phyloP scores from a whole-genome alignment of 208 protist species.

The Wallacemonas rigidus region DNA sequence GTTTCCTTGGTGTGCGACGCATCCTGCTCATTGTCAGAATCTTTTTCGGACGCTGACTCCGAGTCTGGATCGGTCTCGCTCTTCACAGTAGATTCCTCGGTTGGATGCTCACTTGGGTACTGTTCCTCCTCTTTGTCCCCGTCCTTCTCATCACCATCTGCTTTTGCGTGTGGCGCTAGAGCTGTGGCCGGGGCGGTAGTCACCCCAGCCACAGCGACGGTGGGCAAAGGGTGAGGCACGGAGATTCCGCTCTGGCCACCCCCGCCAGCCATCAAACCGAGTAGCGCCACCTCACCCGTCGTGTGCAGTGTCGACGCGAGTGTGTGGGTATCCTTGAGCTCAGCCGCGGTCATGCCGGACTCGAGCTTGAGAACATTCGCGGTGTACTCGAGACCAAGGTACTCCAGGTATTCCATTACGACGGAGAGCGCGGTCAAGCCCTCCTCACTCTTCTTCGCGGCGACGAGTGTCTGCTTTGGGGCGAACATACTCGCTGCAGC shows the following conservation, averaged over 20 bases:
- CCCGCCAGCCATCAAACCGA: slow-evolving; percentile 6
- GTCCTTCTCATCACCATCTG: slow-evolving; percentile 5
- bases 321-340: slow-evolving; percentile 1
- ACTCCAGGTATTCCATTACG: slow-evolving; percentile 67
- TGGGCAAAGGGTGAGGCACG: slow-evolving; percentile 15
- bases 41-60: neutral
- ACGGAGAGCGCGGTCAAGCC: slow-evolving; percentile 53
- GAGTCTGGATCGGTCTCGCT: neutral
- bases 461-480: slow-evolving; percentile 37
- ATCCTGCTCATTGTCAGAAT: neutral
- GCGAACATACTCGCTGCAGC: slow-evolving; percentile 37
- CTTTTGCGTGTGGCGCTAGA: neutral
- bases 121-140: slow-evolving; percentile 6
- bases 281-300: slow-evolving; percentile 3
- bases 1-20: neutral
- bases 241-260: neutral
- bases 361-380: slow-evolving; percentile 76
- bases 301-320: slow-evolving; percentile 8
- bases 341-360: slow-evolving; percentile 38
- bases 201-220: neutral
- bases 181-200: neutral
- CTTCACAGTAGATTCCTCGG: neutral
- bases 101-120: neutral
- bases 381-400: slow-evolving; percentile 82
- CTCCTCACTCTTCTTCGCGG: slow-evolving; percentile 36